Evolutionary conservation across 306 rosid species (phyloP), one percentile per base, ranked within the genome.

Genomic region (Quercus mongolica): DNA sequence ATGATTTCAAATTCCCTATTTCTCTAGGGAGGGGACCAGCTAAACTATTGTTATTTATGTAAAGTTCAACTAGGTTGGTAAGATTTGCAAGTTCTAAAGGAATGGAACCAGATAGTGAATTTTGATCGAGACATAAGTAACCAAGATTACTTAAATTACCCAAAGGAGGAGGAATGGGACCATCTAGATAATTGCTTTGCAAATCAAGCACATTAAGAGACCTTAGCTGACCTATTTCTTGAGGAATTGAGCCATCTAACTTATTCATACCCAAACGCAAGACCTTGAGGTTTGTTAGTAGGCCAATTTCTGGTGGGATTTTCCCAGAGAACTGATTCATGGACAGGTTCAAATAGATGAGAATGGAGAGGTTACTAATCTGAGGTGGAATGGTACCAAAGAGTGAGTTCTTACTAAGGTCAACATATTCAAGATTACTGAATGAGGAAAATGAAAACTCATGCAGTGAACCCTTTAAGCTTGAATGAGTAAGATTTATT

Each of bases 391-490:
- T 82, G 74, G 72, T 35, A 18, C 82, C 80, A 69, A 23, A 82
- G 57, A 86, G 69, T 1, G 69, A 75, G 72, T 82, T 82, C 52
- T 20, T 25, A 73, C 80, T 82, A 41, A 86, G 82, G 69, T 79
- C 64, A 31, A 86, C 23, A 68, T 58, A 38, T 44, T 31, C 35
- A 14, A 82, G 89, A 74, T 74, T 52, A 8, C 30, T 80, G 33
- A 82, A 79, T 3, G 77, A 73, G 1, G 84, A 79, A 74, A 86
- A 86, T 1, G 71, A 26, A 69, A 86, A 79, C 41, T 62, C 68
- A 17, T 26, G 52, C 19, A 86, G 89, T 67, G 84, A 82, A 79
- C 89, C 89, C 58, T 41, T 69, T 52, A 86, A 71, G 38, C 82
- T 77, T 2, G 61, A 79, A 14, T 19, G 49, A 0, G 77, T 73